Evolutionary conservation across 306 rosid genomes (phyloP), one percentile per base, ranked within the genome.

Genomic region (Rubus parviflorus): DNA sequence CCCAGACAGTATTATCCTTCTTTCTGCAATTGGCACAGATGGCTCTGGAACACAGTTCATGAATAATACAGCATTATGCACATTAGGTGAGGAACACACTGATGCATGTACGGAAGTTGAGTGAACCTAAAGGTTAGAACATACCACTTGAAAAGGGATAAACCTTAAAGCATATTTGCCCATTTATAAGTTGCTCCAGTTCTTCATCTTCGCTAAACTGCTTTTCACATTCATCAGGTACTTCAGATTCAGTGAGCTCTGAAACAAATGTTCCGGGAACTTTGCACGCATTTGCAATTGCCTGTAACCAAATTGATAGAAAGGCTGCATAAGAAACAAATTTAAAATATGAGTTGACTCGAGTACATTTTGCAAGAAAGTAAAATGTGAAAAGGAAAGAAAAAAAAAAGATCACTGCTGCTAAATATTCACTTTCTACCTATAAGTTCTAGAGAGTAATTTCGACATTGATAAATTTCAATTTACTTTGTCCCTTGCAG

Each of bases 91-190:
- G 68, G 40, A 54, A 2, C 11, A 45, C 15, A 75, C 16, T 8
- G 41, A 60, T 47, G n/a, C 41, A 25, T 23, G 70, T 63, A 72
- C 17, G 20, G 7, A 58, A 61, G 49, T 65, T 53, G 71, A 73
- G 74, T 62, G 37, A 30, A 56, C 62, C 42, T n/a, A 78, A 76
- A 75, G 49, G 25, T 68, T 74, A 66, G 68, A 65, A 64, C 82
- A 77, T 94, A 94, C 98, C 97, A 38, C 83, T 86, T 68, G 79
- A 81, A 86, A 87, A 90, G 49, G 95, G 95, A 87, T 89, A 94
- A 37, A 90, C 80, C 88, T 92, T 94, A 72, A 80, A 88, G 90
- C 90, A 90, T 87, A 90, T 88, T 84, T 89, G 83, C 75, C 98
- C 93, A 17, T 81, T 85, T 77, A 90, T 89, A 80, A 92, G 89